Base-by-base conservation (phyloP, 176 grass and related monocot genomes). In the Tuctoria greenei region DNA sequence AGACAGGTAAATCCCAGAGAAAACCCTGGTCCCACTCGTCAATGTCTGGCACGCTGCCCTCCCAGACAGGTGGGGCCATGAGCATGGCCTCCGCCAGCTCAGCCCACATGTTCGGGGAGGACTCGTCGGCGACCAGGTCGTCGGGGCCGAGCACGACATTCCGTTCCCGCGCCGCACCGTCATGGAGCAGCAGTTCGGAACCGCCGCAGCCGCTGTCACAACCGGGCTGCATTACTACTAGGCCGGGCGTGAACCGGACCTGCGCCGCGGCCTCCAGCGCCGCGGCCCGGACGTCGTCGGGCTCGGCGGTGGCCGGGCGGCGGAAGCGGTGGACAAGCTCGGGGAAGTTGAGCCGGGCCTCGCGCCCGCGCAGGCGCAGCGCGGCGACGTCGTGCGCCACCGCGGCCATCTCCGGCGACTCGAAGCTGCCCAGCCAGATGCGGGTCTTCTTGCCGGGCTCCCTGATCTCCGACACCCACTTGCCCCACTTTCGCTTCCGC, bases 351-450 rank as follows among this genome's bases (percentile, higher is more conserved):
- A 97, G 86, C 10, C 73, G 79, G 0, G 94, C 94, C 16, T 85
- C 91, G 27, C 79, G 61, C 3, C 94, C 94, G 6, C 83, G 85
- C 21, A 97, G 86, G 20, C 71, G 71, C 12, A 97, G 81, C 58
- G 84, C 88, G 0, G 94, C 94, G 61, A 97, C 94, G 70, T 97
- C 94, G 68, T 93, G 94, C 69, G 94, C 94, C 20, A 89, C 94
- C 2, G 94, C 94, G 0, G 94, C 94, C 88, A 97, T 91, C 88
- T 97, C 91, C 20, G 94, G 83, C 0, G 88, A 93, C 81, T 93
- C 94, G 75, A 97, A 97, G 74, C 94, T 97, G 17, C 94, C 94
- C 3, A 97, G 88, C 94, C 94, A 97, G 69, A 97, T 97, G 61
- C 94, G 83, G 23, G 91, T 88, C 84, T 97, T 97, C 88, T 97